Evolutionary conservation across 305 asterid genomes (phyloP), one percentile per base, ranked within the genome.

Genomic region (Rubia balearica): DNA sequence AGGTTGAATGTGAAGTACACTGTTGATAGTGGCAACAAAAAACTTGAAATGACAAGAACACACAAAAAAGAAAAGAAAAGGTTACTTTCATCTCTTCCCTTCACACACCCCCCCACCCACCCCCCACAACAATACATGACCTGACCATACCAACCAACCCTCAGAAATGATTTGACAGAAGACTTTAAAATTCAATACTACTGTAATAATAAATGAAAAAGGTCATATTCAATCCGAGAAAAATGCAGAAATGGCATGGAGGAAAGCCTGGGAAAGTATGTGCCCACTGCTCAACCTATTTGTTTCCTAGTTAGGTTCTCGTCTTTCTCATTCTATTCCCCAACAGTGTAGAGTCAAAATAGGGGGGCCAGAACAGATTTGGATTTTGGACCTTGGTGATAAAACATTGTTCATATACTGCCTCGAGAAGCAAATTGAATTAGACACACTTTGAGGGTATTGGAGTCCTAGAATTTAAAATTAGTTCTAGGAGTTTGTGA

Each of bases 371-470:
- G 43, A 65, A 49, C 30, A 40, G 65, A 12, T 57, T 57, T 40
- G 48, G 9, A 51, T 51, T 51, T 51, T 51, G 22, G 68, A 57
- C 68, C 51, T 63, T 62, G 33, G 45, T 66, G 74, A 77, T 72
- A 64, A 79, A 78, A 70, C 53, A 33, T 69, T 17, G 63, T 57
- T 22, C 59, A 66, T 36, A 13, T 48, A 68, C 24, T 59, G 42
- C 67, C 78, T 69, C 75, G 73, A 79, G 68, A 72, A 61, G 45
- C 65, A 59, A 68, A 57, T 74, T 3, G 59, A 69, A 55, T 14
- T 61, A 65, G 17, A 59, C 45, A 9, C 69, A 71, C 53, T 73
- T 77, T 72, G 84, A 71, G 74, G 19, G 19, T 17, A 48, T 42
- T 30, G 33, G 36, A n/a, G 41, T 6, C 67, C 67, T 10, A 7